phyloP scores from a whole-genome alignment of 257 asterid genomes.

The Eucommia ulmoides region DNA sequence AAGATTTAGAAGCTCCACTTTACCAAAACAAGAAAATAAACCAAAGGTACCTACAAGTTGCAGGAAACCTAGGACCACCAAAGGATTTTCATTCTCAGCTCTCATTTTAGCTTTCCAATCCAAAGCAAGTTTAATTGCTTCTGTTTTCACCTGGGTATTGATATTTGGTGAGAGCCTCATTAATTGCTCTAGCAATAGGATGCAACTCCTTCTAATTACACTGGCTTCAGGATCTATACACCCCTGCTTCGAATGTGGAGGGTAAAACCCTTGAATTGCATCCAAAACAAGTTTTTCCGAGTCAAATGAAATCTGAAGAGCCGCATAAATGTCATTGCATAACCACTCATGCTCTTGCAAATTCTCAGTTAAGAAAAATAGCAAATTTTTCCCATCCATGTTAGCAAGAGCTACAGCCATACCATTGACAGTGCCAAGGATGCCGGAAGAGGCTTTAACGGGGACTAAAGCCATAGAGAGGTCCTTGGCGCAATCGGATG shows the following conservation, averaged over 20 bases:
- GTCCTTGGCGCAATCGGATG: conserved; percentile 7
- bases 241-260: conserved; percentile 13
- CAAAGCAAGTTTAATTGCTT: conserved; percentile 28
- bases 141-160: conserved; percentile 15
- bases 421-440: too few relatives aligned
- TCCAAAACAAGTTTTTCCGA: conserved; percentile 40
- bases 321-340: conserved; percentile 14
- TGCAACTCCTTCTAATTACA: conserved; percentile 11
- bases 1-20: conserved; percentile 22
- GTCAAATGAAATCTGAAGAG: conserved; percentile 25
- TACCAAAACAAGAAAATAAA: conserved; percentile 25
- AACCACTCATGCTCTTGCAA: not conserved
- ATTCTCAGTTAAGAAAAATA: not conserved
- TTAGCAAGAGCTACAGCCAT: conserved; percentile 17
- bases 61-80: conserved; percentile 33
- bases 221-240: conserved; percentile 9
- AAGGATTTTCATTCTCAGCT: conserved; percentile 8
- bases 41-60: conserved; percentile 32
- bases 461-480: not conserved
- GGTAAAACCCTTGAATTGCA: conserved; percentile 20
- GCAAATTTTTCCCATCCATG: conserved; percentile 6
- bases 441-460: conserved; percentile 3
- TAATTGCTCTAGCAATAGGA: conserved; percentile 27
- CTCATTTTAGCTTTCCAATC: conserved; percentile 25
- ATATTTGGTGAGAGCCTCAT: conserved; percentile 25